Base-by-base conservation (phyloP, 1,284 basidiomycete genomes). In the Veloboletus limbatus region DNA sequence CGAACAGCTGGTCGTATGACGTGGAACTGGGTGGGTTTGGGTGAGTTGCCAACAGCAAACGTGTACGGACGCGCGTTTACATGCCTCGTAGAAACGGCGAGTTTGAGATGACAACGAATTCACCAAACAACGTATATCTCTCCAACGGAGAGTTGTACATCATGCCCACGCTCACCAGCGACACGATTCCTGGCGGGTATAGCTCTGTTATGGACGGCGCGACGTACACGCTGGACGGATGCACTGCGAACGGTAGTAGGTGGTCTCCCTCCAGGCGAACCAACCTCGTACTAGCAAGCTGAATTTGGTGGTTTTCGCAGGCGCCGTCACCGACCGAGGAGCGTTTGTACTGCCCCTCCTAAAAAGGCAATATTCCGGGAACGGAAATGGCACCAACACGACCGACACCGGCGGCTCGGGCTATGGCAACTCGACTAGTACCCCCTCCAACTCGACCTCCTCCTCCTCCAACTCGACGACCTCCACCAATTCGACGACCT, bases 91-190 rank as follows among this genome's bases (percentile, higher is more conserved):
- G 81, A 21, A 89, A 88, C 60, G 81, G 82, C 55, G 79, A 90
- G 66, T 92, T 92, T 65, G 78, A 88, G 59, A 89, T 88, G 85
- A 82, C 85, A 3, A 90, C 88, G 2, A 68, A 71, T 26, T 76
- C 75, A 8, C 54, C 62, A 22, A 78, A 82, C 63, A 92, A 92
- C 66, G 77, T 78, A 9, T 92, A 80, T 69, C 69, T 88, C 47
- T 63, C 78, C 46, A 74, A 89, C 62, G 81, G 82, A 4, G 69
- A 78, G 46, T 76, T 92, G 28, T 89, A 88, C 72, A 80, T 92
- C 66, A 79, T 87, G 45, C 89, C 89, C 13, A 92, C 90, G 3
- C 75, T 92, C 51, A 91, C 88, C 5, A 75, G 80, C 17, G 85
- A 88, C 59, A 44, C 65, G 2, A 67, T 63, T 44, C 62, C 68